Evolutionary conservation across 192 early-diverging fungal species (phyloP), one percentile per base, ranked within the genome.

Genomic region (Coemansia sp.): DNA sequence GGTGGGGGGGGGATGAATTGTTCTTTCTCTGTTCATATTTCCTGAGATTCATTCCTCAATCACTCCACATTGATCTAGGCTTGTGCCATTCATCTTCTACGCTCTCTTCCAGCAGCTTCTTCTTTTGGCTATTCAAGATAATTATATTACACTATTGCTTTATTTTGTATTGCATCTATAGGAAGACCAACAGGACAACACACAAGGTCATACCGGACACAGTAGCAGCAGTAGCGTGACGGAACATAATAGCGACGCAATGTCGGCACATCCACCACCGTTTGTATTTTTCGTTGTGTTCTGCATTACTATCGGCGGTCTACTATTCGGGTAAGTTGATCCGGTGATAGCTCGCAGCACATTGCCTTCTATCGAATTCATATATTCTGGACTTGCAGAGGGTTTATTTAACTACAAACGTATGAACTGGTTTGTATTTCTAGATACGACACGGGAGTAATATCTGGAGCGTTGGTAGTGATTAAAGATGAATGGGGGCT

Each of bases 301-400:
- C 32, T 79, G 76, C 76, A 79, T 79, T 52, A 70, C 78, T 6
- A 69, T 85, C 49, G 82, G 83, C 27, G 82, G 82, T 7, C 65
- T 85, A n/a, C 65, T 85, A 10, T 85, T 83, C 54, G 83, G 83
- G 12, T 85, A 84, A 41, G 83, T 82, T 48, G 73, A 74, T 8
- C 78, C 78, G 0, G 83, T 85, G 0, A 81, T 74, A 48, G 72
- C 80, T 32, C 62, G 67, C 8, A 38, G 34, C 8, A 38, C 34
- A 38, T 38, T 38, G 10, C 10, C 34, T 3, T 38, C 1, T 9
- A 12, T 3, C 34, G 8, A 12, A 9, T 9, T 38, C 10, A 2
- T 9, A 12, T 7, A 9, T 1, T 38, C 34, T 38, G 34, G 34
- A 7, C 8, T 38, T 1, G 1, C 8, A 12, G 10, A 4, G 10